These are phyloP conservation scores for Microsporum audouinii DNA, from an alignment of 2,329 filamentous ascomycete species.

Conservation along the genomic window DNA sequence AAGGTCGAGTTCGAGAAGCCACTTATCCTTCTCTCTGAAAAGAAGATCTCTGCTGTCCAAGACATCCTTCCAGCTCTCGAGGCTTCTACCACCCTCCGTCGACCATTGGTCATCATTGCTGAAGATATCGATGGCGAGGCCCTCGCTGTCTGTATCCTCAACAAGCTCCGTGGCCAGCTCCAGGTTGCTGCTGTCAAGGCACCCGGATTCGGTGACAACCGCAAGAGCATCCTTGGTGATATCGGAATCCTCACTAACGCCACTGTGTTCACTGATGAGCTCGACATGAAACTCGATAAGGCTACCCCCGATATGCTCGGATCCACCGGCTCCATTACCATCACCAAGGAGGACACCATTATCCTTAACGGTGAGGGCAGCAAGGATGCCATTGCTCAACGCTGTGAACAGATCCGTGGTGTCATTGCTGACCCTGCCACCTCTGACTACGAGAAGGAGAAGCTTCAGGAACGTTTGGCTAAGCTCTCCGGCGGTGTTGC, in stretches of 20 bases:
- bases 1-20: slow-evolving; percentile 99
- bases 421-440: slow-evolving; percentile 89
- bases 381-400: slow-evolving; percentile 88
- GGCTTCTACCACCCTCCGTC: slow-evolving; percentile 87
- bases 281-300: slow-evolving; percentile 99
- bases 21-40: slow-evolving; percentile 94
- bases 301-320: slow-evolving; percentile 90
- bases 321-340: slow-evolving; percentile 94
- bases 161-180: slow-evolving; percentile 99
- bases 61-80: slow-evolving; percentile 98
- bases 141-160: slow-evolving; percentile 95
- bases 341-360: slow-evolving; percentile 99
- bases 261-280: slow-evolving; percentile 95
- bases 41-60: slow-evolving; percentile 99
- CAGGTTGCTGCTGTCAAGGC: slow-evolving; percentile 98
- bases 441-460: slow-evolving; percentile 99
- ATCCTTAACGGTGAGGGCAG: slow-evolving; percentile 91
- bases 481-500: slow-evolving; percentile 98
- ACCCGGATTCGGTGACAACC: slow-evolving; percentile 98
- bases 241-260: slow-evolving; percentile 91
- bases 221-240: slow-evolving; percentile 98
- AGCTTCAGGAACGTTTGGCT: slow-evolving; percentile 97
- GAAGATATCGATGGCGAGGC: slow-evolving; percentile 99
- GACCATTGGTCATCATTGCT: slow-evolving; percentile 94
- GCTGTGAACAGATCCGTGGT: slow-evolving; percentile 97